phyloP scores from a whole-genome alignment of 768 basidiomycete genomes.

The Mycena galopus region DNA sequence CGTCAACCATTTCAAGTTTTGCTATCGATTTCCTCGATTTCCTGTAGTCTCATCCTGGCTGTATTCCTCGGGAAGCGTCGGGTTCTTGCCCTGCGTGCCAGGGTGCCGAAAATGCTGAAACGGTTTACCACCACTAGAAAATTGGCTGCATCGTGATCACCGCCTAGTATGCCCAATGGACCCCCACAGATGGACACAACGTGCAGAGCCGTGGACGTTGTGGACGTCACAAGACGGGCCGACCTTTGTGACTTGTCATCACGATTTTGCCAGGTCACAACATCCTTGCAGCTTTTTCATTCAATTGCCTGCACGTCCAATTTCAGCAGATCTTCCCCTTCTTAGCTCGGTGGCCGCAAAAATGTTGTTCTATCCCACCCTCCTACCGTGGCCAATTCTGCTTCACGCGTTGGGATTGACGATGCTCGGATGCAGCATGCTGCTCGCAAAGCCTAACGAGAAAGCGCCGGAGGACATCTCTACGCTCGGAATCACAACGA shows the following conservation, averaged over 20 bases:
- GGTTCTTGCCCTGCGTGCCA: no score
- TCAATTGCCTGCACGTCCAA: conserved; percentile 10
- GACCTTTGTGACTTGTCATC: not conserved
- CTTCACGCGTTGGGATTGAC: conserved; percentile 19
- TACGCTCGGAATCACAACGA: conserved; percentile 21
- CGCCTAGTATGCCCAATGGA: no score
- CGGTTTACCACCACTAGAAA: no score
- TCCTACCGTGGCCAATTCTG: conserved; percentile 23
- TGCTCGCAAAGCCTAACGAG: conserved; percentile 17
- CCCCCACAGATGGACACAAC: no score
- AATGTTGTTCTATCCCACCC: conserved; percentile 24
- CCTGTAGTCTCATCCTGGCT: no score
- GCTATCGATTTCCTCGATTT: no score
- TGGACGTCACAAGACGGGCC: not conserved
- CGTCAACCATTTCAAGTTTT: no score
- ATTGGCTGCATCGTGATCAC: no score
- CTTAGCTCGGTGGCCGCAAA: conserved; percentile 3
- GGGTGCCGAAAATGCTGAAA: no score
- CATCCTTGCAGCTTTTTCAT: not conserved
- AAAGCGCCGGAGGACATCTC: conserved; percentile 18
- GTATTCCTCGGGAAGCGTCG: no score
- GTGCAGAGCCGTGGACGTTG: no score
- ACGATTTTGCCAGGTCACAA: not conserved
- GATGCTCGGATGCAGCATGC: conserved; percentile 16
- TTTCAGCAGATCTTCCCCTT: conserved; percentile 16